Percentiles rank a stretch among this genome's conserved stretches.
Evolutionary conservation across 345 rosid species (phyloP).

Genomic region (Clarkia xantiana): DNA sequence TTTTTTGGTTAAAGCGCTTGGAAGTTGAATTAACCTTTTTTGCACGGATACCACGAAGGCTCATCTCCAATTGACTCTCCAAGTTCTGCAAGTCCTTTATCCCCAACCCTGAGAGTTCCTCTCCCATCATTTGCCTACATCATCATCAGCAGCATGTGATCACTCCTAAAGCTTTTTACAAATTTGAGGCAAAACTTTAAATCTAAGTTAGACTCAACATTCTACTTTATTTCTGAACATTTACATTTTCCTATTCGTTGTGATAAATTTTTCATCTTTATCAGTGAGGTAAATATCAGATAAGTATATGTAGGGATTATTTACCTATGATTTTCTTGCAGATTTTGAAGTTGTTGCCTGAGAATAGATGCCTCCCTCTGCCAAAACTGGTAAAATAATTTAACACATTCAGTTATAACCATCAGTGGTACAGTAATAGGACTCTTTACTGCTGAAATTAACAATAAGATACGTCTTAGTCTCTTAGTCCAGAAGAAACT

Average conservation of each 20-base stretch:
- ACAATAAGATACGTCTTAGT: too few relatives aligned
- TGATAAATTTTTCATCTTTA: not conserved
- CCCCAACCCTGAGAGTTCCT: slow-evolving; percentile 49
- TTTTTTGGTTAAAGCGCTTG: too few relatives aligned
- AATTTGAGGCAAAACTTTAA: too few relatives aligned
- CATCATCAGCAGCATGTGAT: too few relatives aligned
- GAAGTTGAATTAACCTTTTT: slow-evolving; percentile 29
- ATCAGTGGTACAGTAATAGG: too few relatives aligned
- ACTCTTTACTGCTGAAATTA: too few relatives aligned
- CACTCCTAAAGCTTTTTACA: too few relatives aligned
- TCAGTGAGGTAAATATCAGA: slow-evolving; percentile 7
- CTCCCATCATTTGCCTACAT: slow-evolving; percentile 68
- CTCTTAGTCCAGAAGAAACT: too few relatives aligned
- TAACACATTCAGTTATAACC: not conserved
- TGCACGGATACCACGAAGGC: slow-evolving; percentile 40
- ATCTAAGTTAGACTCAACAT: not conserved
- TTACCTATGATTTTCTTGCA: slow-evolving; percentile 79
- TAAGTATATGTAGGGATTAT: too few relatives aligned
- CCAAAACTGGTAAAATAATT: slow-evolving; percentile 49
- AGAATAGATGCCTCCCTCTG: slow-evolving; percentile 61
- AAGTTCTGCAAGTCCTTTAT: slow-evolving; percentile 37
- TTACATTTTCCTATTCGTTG: not conserved
- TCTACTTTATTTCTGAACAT: not conserved
- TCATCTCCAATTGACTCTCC: slow-evolving; percentile 42
- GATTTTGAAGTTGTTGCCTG: slow-evolving; percentile 51